Evolutionary conservation across 164 flowering plant genomes (phyloP).

Genomic region (Santalum album): DNA sequence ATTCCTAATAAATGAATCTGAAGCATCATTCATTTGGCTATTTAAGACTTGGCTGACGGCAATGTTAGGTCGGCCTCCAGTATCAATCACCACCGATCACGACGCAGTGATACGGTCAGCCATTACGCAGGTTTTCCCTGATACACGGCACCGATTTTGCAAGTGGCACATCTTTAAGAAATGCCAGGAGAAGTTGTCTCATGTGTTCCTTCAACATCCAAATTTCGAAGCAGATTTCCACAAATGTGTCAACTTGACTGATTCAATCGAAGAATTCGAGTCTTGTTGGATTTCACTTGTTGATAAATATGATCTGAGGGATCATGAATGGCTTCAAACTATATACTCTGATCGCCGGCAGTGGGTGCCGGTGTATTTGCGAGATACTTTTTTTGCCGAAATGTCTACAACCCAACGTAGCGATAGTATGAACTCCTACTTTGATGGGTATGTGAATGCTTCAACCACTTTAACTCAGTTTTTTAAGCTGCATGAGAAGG

Average conservation of each 20-base stretch:
- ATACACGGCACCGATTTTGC: slow-evolving; percentile 72
- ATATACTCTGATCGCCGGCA: slow-evolving; percentile 51
- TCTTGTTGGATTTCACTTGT: slow-evolving; percentile 64
- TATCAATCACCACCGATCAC: slow-evolving; percentile 71
- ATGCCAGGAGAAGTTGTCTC: slow-evolving; percentile 68
- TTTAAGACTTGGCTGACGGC: slow-evolving; percentile 71
- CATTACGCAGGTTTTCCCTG: slow-evolving; percentile 61
- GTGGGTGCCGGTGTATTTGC: slow-evolving; percentile 73
- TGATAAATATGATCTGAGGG: slow-evolving; percentile 52
- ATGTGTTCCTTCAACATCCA: slow-evolving; percentile 42
- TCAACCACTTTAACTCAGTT: slow-evolving; percentile 61
- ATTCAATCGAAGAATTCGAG: slow-evolving; percentile 64
- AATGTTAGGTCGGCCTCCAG: slow-evolving; percentile 64
- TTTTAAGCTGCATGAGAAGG: slow-evolving; percentile 70
- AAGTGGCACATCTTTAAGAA: slow-evolving; percentile 74
- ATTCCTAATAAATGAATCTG: slow-evolving; percentile 64
- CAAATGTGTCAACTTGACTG: slow-evolving; percentile 69
- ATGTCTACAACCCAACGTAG: slow-evolving; percentile 71
- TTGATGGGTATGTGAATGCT: slow-evolving; percentile 80
- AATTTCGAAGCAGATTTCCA: slow-evolving; percentile 66
- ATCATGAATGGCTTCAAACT: slow-evolving; percentile 64
- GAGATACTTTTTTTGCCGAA: slow-evolving; percentile 75
- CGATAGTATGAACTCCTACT: slow-evolving; percentile 77
- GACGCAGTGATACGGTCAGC: slow-evolving; percentile 64
- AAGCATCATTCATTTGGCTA: slow-evolving; percentile 68